Conservation (phyloP, 2,329 filamentous ascomycete species). For the Aspergillus intermedius region DNA sequence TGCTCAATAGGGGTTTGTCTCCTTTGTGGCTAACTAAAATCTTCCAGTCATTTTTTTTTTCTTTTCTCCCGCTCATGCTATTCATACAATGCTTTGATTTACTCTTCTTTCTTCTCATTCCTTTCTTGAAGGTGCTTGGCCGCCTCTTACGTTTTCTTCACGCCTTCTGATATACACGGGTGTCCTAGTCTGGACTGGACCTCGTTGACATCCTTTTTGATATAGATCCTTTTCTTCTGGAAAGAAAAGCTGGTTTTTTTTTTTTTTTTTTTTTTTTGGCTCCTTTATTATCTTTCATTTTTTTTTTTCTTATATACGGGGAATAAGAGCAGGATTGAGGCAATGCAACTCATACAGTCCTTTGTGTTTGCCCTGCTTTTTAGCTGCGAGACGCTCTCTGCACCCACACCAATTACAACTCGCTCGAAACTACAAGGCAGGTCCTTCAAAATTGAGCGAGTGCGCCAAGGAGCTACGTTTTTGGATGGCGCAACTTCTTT, state of each 20-base stretch:
- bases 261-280: constrained; percentile 1
- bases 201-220: constrained; percentile 3
- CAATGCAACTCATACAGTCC: constrained; percentile 24
- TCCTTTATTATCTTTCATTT: background rate
- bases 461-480: constrained; percentile 50
- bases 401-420: constrained; percentile 20
- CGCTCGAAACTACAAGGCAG: constrained; percentile 20
- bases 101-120: constrained; percentile 6
- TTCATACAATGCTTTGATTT: background rate
- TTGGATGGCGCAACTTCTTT: constrained; percentile 57
- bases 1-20: background rate
- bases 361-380: constrained; percentile 25
- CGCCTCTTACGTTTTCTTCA: background rate
- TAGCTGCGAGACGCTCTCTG: constrained; percentile 26
- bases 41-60: background rate
- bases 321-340: constrained; percentile 4
- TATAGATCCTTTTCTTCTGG: constrained; percentile 1
- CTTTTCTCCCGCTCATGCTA: background rate
- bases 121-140: background rate
- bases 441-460: constrained; percentile 57
- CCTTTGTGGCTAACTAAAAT: background rate
- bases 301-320: no score
- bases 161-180: constrained; percentile 1
- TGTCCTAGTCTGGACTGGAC: constrained; percentile 10
- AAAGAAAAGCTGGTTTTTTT: constrained; percentile 1